Base-by-base conservation (phyloP, 108 stramenopile species). In the Asterionellopsis glacialis region DNA sequence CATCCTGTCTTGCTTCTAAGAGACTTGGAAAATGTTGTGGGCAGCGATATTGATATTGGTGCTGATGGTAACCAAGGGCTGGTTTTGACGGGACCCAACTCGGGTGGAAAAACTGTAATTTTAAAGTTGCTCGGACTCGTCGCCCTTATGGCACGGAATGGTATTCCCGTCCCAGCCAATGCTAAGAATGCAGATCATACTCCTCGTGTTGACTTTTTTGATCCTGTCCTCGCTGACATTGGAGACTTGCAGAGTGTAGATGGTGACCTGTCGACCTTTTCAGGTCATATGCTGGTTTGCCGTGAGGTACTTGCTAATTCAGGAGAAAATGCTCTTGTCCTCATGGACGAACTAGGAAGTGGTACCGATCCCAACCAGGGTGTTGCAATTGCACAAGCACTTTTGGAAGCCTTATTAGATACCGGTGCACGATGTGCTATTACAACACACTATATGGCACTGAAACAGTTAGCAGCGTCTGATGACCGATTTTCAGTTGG, bases 361-460 rank as follows among this genome's bases (percentile, higher is more conserved):
- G 97, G 97, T 0, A 98, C 97, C 0, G 96, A 96, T 72, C 95
- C 97, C 25, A 74, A 69, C 27, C 97, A 98, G 63, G 97, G 97
- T 21, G 95, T 90, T 9, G 97, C 97, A 0, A 85, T 96, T n/a
- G 97, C 95, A 10, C 95, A 94, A 59, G 92, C 97, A 0, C 55
- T 95, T 11, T 64, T 98, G 22, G 97, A 98, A 63, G 93, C 85
- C 13, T 59, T 96, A 53, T 44, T 95, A 28, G 93, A 87, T 10
- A 79, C 81, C 33, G 93, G 90, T 9, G 75, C 89, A 26, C 67
- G 94, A n/a, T 87, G 93, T 24, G 93, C 88, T 12, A 90, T 93
- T 18, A 98, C 97, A 1, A 98, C 97, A 0, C 97, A 98, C 68
- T 95, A 93, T 63, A 50, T 83, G 69, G 85, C 81, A 65, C 67